A percentile compares a stretch with the other conserved stretches of the same genome.
Evolutionary conservation across 108 stramenopile species (phyloP).

Genomic region (Nannochloropsis gaditana): DNA sequence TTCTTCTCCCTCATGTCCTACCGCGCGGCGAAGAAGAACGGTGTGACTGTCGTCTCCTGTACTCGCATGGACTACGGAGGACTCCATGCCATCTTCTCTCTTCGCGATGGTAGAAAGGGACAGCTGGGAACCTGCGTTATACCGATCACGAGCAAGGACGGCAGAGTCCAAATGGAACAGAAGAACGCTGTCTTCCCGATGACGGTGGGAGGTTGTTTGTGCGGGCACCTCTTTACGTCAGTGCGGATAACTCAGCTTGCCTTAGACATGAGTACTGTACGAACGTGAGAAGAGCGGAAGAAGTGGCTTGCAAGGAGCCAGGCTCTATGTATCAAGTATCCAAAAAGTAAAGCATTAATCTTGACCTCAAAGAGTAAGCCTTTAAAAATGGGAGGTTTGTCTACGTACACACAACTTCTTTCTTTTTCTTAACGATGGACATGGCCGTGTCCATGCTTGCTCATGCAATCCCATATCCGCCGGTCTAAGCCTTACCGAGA

Average conservation of each 20-base stretch:
- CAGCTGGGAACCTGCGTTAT: neutral
- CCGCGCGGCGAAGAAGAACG: neutral
- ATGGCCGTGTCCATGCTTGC: too few species aligned
- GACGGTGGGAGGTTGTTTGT: neutral
- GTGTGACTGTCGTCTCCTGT: neutral
- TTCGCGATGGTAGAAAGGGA: neutral
- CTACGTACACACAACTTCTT: too few species aligned
- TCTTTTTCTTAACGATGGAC: too few species aligned
- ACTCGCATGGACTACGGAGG: slow-evolving; percentile 13
- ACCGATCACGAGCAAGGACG: slow-evolving; percentile 4
- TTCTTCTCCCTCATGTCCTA: neutral
- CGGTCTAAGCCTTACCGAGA: neutral
- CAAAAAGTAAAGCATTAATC: too few species aligned
- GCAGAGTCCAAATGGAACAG: neutral
- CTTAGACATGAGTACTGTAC: neutral
- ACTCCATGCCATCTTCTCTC: neutral
- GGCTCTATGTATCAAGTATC: too few species aligned
- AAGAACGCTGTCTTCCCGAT: neutral
- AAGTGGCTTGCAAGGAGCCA: neutral
- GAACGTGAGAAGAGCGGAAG: neutral
- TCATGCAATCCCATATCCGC: too few species aligned
- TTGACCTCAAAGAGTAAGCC: too few species aligned
- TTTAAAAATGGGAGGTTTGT: too few species aligned
- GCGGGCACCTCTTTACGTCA: neutral
- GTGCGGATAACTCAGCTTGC: neutral